Conservation (phyloP, 495 filamentous ascomycete species). For the Bacidia gigantensis region DNA sequence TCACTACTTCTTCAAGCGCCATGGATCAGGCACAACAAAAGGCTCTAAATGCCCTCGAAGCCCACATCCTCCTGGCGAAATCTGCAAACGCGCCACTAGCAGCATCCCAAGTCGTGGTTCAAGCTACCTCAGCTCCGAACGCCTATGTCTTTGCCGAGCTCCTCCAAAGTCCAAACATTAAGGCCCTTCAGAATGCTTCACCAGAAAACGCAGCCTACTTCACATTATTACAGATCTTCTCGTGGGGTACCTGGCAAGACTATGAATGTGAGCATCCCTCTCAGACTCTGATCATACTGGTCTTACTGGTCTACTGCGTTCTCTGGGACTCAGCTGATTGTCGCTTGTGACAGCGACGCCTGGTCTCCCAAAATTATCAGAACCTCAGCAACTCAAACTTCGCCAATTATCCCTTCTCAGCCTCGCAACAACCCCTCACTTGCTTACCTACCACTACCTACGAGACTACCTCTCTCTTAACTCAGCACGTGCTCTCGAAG, state of each 20-base stretch:
- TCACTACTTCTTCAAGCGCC: background rate
- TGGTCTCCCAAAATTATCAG: slow-evolving; percentile 56
- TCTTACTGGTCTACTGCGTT: no score
- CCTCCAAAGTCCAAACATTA: slow-evolving; percentile 67
- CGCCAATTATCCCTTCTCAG: slow-evolving; percentile 80
- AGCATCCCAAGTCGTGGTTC: slow-evolving; percentile 70
- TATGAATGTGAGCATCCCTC: slow-evolving; percentile 44
- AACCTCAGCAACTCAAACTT: slow-evolving; percentile 68
- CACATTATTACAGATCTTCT: slow-evolving; percentile 76
- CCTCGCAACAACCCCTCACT: slow-evolving; percentile 42
- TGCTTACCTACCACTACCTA: slow-evolving; percentile 61
- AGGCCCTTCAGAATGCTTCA: slow-evolving; percentile 45
- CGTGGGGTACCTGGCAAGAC: slow-evolving; percentile 74
- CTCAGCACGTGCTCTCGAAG: slow-evolving; percentile 61
- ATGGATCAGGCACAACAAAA: slow-evolving; percentile 71
- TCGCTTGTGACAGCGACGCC: slow-evolving; percentile 29
- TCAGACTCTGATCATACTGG: background rate
- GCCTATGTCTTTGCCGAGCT: slow-evolving; percentile 94
- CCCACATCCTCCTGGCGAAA: slow-evolving; percentile 77
- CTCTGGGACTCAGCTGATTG: background rate
- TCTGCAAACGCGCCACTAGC: slow-evolving; percentile 72
- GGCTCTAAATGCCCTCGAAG: slow-evolving; percentile 75
- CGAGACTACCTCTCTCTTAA: slow-evolving; percentile 51
- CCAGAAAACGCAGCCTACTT: slow-evolving; percentile 44
- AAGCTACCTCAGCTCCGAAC: slow-evolving; percentile 75